Evolutionary conservation across 1,284 basidiomycete species (phyloP).

Genomic region (Cutaneotrichosporon daszewskae): DNA sequence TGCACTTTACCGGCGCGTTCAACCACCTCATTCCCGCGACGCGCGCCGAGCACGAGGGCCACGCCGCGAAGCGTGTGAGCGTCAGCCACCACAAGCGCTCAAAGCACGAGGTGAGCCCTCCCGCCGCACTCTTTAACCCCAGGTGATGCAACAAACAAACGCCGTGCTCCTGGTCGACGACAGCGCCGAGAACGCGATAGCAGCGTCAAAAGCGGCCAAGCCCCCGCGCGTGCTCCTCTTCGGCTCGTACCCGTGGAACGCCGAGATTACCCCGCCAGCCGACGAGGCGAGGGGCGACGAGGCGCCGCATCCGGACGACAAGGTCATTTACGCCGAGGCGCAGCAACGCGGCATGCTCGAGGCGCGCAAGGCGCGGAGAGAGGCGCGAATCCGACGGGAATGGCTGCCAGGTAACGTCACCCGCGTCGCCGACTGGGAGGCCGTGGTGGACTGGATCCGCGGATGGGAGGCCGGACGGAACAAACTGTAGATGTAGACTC

Average conservation of each 20-base stretch:
- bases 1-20: slow-evolving; percentile 72
- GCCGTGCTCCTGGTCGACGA: slow-evolving; percentile 69
- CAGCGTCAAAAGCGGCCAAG: slow-evolving; percentile 50
- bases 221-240: slow-evolving; percentile 62
- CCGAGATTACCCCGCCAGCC: slow-evolving; percentile 48
- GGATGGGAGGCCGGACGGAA: slow-evolving; percentile 2
- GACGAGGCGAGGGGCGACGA: too few species aligned
- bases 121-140: background rate
- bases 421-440: slow-evolving; percentile 40
- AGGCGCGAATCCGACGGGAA: slow-evolving; percentile 23
- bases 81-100: slow-evolving; percentile 57
- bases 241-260: slow-evolving; percentile 72
- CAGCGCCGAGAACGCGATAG: slow-evolving; percentile 67
- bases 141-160: slow-evolving; percentile 61
- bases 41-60: slow-evolving; percentile 46
- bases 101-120: slow-evolving; percentile 58
- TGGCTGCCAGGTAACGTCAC: slow-evolving; percentile 43
- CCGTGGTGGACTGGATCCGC: slow-evolving; percentile 32
- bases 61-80: slow-evolving; percentile 50
- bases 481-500: background rate
- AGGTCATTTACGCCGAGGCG: slow-evolving; percentile 58
- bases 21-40: slow-evolving; percentile 38
- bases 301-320: slow-evolving; percentile 42
- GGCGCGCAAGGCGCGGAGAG: slow-evolving; percentile 27
- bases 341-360: slow-evolving; percentile 45